A percentile compares a stretch with the other conserved stretches of the same genome.
Evolutionary conservation across 1,284 basidiomycete genomes (phyloP).

Genomic region (Ceratobasidium sp.): DNA sequence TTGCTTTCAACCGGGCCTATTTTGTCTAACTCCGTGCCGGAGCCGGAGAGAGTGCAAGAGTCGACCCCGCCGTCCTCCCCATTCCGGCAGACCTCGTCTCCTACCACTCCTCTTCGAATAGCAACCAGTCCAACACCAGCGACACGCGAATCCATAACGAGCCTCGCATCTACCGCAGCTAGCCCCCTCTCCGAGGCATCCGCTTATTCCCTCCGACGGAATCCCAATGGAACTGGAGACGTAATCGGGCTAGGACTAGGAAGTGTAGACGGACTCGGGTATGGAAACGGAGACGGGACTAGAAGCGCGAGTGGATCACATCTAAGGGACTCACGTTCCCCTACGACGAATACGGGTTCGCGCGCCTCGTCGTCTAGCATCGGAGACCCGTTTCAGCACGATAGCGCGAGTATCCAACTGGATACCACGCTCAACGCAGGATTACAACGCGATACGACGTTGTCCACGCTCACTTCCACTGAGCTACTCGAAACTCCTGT

Average conservation of each 20-base stretch:
- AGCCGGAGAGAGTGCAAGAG: slow-evolving; percentile 4
- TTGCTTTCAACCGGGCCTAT: slow-evolving; percentile 15
- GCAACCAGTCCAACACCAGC: not conserved
- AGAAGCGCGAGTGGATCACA: not conserved
- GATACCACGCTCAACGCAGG: not conserved
- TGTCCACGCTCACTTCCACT: not conserved
- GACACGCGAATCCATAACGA: slow-evolving; percentile 27
- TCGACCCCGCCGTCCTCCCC: slow-evolving; percentile 24
- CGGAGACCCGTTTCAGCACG: slow-evolving; percentile 39
- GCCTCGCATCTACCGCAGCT: slow-evolving; percentile 35
- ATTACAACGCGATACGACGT: not conserved
- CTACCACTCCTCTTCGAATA: not conserved
- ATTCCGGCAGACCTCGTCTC: slow-evolving; percentile 1
- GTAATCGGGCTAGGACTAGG: too few relatives aligned
- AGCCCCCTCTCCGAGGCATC: slow-evolving; percentile 33
- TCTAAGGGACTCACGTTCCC: slow-evolving; percentile 2
- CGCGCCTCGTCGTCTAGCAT: slow-evolving; percentile 35
- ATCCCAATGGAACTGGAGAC: not conserved
- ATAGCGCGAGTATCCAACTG: not conserved
- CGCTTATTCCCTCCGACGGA: slow-evolving; percentile 19
- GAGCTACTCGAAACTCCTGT: slow-evolving; percentile 4
- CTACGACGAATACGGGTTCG: slow-evolving; percentile 11
- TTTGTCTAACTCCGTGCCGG: slow-evolving; percentile 27
- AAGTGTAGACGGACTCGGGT: not conserved
- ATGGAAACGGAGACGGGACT: not conserved